Percentiles rank a stretch among this genome's conserved stretches.
Conservation (phyloP, 176 grass and related monocot species). For the Avena sativa region DNA sequence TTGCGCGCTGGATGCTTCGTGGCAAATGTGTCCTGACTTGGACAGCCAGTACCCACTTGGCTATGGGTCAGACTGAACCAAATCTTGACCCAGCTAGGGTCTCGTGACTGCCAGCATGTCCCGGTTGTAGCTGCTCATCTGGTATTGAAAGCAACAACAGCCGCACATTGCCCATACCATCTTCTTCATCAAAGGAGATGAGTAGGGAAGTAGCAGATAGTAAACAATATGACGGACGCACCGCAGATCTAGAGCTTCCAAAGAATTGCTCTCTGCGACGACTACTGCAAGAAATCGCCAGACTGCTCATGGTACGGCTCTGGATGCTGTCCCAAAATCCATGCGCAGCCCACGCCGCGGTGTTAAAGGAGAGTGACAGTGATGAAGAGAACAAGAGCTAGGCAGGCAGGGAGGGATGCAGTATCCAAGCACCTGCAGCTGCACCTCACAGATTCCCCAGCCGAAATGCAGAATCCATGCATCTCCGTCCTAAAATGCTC, state of each 20-base stretch:
- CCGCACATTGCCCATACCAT: slow-evolving; percentile 32
- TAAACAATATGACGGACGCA: slow-evolving; percentile 18
- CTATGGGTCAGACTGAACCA: slow-evolving; percentile 8
- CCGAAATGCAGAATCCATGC: neutral
- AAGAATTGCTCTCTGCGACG: slow-evolving; percentile 30
- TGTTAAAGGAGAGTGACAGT: slow-evolving; percentile 7
- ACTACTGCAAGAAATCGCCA: slow-evolving; percentile 36
- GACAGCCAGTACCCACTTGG: slow-evolving; percentile 16
- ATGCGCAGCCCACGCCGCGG: slow-evolving; percentile 29
- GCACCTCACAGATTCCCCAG: slow-evolving; percentile 5
- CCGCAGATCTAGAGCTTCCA: slow-evolving; percentile 55
- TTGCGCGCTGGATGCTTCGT: slow-evolving; percentile 10
- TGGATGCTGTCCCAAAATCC: slow-evolving; percentile 40
- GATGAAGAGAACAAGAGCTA: slow-evolving; percentile 31
- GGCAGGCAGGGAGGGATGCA: slow-evolving; percentile 29
- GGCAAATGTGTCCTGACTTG: slow-evolving; percentile 26
- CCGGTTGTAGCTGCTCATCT: slow-evolving; percentile 21
- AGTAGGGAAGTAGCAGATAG: neutral
- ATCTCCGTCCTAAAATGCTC: slow-evolving; percentile 4
- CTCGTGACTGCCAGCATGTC: slow-evolving; percentile 41
- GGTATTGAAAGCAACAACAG: slow-evolving; percentile 42
- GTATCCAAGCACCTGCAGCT: slow-evolving; percentile 21
- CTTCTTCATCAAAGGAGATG: neutral
- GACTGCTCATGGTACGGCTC: slow-evolving; percentile 48
- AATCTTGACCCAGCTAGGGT: slow-evolving; percentile 30